Base-by-base conservation (phyloP, 176 grass and related monocot species). In the Oryza rufipogon region DNA sequence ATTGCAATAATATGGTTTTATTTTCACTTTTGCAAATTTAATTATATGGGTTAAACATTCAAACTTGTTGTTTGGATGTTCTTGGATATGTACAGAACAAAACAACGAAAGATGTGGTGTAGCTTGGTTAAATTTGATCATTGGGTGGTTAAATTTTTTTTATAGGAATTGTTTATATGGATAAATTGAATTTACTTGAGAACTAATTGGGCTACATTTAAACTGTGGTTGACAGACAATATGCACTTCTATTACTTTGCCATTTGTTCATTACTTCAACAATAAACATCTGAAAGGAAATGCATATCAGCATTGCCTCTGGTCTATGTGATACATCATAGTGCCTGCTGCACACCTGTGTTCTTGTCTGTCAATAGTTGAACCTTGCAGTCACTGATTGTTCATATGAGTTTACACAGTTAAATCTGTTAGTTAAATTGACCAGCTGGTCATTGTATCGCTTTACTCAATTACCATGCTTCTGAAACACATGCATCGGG, bases 141-240 rank as follows among this genome's bases (percentile, higher is more conserved):
- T 60, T 74, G 20, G 13, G 64, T 10, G 70, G 61, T 25, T 70
- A 9, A 19, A 4, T 2, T 38, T 73, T 81, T 46, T n/a, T 22
- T 26, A 68, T 26, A 60, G 36, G 54, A 80, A 15, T 19, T 69
- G 44, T 54, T 30, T 48, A 16, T 69, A n/a, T 17, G 46, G 13
- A 48, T 82, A 70, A 54, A 64, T 82, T 64, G 73, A 77, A 83
- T 44, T 71, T 71, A 11, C 15, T 83, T 41, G 42, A 68, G 33
- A 73, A 66, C 33, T 17, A 42, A 72, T 73, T 33, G 46, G 23
- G 4, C 11, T 28, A 34, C 32, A 11, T 75, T 20, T 33, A 48
- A 66, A 64, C 33, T 42, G 66, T 28, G 32, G 41, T 0, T 74
- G 17, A 58, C 66, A 28, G 6, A 61, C 72, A 63, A 45, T 84